phyloP scores from a whole-genome alignment of 352 stramenopile species.

The Phytophthora idaei region DNA sequence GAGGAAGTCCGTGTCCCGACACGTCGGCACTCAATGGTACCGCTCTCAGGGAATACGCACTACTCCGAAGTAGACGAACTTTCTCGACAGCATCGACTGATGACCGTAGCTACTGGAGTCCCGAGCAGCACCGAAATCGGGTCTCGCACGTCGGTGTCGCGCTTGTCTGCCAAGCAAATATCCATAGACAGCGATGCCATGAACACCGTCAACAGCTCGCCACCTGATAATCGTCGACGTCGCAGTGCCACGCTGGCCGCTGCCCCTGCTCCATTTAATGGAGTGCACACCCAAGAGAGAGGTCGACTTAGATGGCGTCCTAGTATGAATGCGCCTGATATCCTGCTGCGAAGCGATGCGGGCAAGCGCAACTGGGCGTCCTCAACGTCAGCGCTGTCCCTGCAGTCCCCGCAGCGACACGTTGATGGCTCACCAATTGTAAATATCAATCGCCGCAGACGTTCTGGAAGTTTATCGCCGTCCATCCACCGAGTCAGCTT shows the following conservation, averaged over 20 bases:
- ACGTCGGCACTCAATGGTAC: slow-evolving; percentile 35
- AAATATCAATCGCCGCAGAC: slow-evolving; percentile 22
- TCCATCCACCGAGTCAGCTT: slow-evolving; percentile 30
- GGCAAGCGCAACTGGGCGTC: slow-evolving; percentile 48
- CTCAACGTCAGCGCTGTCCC: slow-evolving; percentile 49
- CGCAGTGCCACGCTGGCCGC: slow-evolving; percentile 31
- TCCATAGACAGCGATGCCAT: slow-evolving; percentile 29
- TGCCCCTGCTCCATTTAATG: background rate
- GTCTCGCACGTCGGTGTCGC: slow-evolving; percentile 10
- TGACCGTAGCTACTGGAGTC: slow-evolving; percentile 19
- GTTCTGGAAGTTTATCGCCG: slow-evolving; percentile 22
- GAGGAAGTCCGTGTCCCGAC: slow-evolving; percentile 13
- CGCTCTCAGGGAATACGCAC: slow-evolving; percentile 25
- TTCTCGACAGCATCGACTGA: slow-evolving; percentile 25
- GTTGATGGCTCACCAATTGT: slow-evolving; percentile 31
- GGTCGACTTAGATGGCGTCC: slow-evolving; percentile 15
- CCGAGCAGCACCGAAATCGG: slow-evolving; percentile 13
- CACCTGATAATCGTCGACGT: slow-evolving; percentile 24
- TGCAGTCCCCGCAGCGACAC: slow-evolving; percentile 41
- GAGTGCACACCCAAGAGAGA: background rate
- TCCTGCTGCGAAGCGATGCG: slow-evolving; percentile 53
- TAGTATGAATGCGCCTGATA: slow-evolving; percentile 39
- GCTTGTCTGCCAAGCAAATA: slow-evolving; percentile 32
- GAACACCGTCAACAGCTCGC: slow-evolving; percentile 38
- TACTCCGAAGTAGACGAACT: slow-evolving; percentile 30